phyloP scores from a whole-genome alignment of 2,329 filamentous ascomycete genomes.

The Arthrinium puccinioides region DNA sequence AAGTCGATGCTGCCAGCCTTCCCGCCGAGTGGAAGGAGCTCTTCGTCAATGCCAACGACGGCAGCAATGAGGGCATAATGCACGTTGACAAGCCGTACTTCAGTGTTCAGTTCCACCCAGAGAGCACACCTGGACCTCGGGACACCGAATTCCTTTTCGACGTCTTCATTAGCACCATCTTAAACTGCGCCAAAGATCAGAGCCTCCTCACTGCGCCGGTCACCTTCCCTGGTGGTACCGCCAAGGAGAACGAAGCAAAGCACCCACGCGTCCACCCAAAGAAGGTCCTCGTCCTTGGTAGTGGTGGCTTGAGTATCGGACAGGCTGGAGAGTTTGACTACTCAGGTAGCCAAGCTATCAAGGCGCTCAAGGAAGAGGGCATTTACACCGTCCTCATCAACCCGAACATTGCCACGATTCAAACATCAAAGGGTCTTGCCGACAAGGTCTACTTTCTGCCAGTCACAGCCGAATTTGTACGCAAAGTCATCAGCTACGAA shows the following conservation, averaged over 20 bases:
- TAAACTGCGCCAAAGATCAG: slow-evolving; percentile 60
- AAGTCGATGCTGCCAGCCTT: slow-evolving; percentile 74
- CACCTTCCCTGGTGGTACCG: slow-evolving; percentile 77
- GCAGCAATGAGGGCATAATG: slow-evolving; percentile 95
- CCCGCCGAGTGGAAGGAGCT: slow-evolving; percentile 81
- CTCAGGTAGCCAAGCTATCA: slow-evolving; percentile 96
- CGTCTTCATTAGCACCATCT: slow-evolving; percentile 85
- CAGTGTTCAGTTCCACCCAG: slow-evolving; percentile 98
- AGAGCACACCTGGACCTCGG: slow-evolving; percentile 89
- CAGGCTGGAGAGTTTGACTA: slow-evolving; percentile 99
- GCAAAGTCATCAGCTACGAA: slow-evolving; percentile 94
- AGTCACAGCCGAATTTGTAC: slow-evolving; percentile 93
- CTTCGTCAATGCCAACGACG: slow-evolving; percentile 97
- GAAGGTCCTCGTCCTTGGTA: slow-evolving; percentile 91
- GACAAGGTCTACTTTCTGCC: slow-evolving; percentile 99
- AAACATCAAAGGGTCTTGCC: slow-evolving; percentile 93
- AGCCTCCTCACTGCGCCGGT: slow-evolving; percentile 66
- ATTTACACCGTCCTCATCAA: slow-evolving; percentile 99
- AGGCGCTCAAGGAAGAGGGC: slow-evolving; percentile 93
- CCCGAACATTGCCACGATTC: slow-evolving; percentile 97
- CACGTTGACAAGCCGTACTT: slow-evolving; percentile 83
- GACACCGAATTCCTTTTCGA: slow-evolving; percentile 97
- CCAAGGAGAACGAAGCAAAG: slow-evolving; percentile 68
- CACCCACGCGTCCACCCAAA: slow-evolving; percentile 79
- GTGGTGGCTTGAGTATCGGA: slow-evolving; percentile 92